Percentiles rank a stretch among this genome's conserved stretches.
phyloP scores from a whole-genome alignment of 805 yeast species.

The Schwanniomyces vanrijiae region DNA sequence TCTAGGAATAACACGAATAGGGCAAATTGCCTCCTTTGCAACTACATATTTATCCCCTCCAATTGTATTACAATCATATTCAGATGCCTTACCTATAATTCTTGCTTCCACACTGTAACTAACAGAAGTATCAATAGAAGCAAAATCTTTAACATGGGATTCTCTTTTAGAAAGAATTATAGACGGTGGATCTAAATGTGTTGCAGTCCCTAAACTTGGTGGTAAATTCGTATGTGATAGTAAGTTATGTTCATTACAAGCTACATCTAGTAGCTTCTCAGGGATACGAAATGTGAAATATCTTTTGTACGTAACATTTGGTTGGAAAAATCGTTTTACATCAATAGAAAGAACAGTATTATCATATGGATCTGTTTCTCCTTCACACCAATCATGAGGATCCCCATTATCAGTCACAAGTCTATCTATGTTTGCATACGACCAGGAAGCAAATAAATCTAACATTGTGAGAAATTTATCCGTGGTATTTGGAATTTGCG shows the following conservation, averaged over 20 bases:
- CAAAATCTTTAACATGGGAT: constrained; percentile 28
- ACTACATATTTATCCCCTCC: constrained; percentile 35
- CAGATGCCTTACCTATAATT: constrained; percentile 40
- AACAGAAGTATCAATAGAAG: constrained; percentile 35
- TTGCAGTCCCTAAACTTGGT: constrained; percentile 35
- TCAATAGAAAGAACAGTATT: constrained; percentile 34
- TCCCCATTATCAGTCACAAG: constrained; percentile 38
- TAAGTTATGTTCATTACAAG: constrained; percentile 36
- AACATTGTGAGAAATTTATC: constrained; percentile 43
- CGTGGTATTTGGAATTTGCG: constrained; percentile 25
- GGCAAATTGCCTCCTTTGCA: constrained; percentile 30
- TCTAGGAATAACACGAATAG: constrained; percentile 37
- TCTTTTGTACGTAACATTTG: constrained; percentile 39
- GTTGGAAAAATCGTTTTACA: constrained; percentile 36
- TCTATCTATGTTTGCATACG: constrained; percentile 43
- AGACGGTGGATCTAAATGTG: constrained; percentile 22
- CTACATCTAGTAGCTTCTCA: constrained; percentile 39
- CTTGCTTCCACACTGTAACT: constrained; percentile 39
- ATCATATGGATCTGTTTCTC: constrained; percentile 44
- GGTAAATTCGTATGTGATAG: constrained; percentile 36
- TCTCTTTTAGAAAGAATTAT: constrained; percentile 22
- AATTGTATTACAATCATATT: constrained; percentile 21
- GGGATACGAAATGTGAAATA: constrained; percentile 43
- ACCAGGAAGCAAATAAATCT: constrained; percentile 46
- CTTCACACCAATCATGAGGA: constrained; percentile 47